Conservation (phyloP, 2,329 filamentous ascomycete genomes). For the Trichoderma polysporum region DNA sequence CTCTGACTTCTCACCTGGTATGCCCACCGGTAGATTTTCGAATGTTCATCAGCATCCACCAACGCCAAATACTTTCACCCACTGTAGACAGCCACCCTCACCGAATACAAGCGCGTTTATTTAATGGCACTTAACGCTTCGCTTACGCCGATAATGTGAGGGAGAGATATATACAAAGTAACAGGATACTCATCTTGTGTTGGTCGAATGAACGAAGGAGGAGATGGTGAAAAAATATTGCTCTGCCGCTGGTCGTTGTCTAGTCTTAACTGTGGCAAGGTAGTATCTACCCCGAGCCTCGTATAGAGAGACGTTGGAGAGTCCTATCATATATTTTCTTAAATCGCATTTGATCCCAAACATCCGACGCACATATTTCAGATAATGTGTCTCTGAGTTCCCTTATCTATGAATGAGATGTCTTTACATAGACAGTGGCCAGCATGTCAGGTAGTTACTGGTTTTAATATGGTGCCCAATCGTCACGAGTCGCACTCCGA, state of each 20-base stretch:
- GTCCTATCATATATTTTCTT: too few relatives aligned
- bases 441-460: too few relatives aligned
- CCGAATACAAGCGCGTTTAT: not conserved
- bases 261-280: not conserved
- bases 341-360: too few relatives aligned
- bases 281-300: not conserved
- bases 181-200: not conserved
- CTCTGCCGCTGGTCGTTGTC: not conserved
- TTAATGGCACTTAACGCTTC: not conserved
- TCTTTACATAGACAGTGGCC: too few relatives aligned
- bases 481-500: too few relatives aligned
- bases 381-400: too few relatives aligned
- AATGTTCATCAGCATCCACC: not conserved
- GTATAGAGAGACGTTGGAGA: not conserved
- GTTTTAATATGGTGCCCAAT: too few relatives aligned
- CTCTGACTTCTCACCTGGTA: not conserved
- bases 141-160: not conserved
- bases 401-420: too few relatives aligned
- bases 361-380: too few relatives aligned
- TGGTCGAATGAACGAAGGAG: not conserved
- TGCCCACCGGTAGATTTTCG: not conserved
- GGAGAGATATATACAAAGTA: not conserved
- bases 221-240: not conserved
- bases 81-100: not conserved
- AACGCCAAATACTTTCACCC: not conserved